A percentile compares a stretch with the other conserved stretches of the same genome.
These are phyloP conservation scores for Sugiyamaella novakii DNA, from an alignment of 1,139 yeast species.

Conservation along the genomic window DNA sequence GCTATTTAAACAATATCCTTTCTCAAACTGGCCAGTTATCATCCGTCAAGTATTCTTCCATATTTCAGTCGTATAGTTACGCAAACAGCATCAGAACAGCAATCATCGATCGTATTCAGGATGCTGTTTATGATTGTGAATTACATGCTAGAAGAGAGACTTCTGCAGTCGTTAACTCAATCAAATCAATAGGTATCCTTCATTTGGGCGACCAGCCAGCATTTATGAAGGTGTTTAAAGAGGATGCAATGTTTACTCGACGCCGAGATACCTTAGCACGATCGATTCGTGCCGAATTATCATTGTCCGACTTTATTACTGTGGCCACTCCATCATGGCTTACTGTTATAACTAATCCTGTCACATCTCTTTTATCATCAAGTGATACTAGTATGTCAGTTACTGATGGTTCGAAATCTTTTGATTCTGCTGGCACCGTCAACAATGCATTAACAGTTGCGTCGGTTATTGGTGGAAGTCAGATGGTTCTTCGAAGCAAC, in stretches of 20 bases:
- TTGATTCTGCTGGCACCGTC: conserved; percentile 29
- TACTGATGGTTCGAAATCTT: neutral
- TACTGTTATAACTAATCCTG: conserved; percentile 20
- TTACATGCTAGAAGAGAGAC: conserved; percentile 66
- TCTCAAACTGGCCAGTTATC: conserved; percentile 59
- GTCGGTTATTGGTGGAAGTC: conserved; percentile 44
- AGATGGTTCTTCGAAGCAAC: conserved; percentile 36
- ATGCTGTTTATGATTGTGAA: conserved; percentile 69
- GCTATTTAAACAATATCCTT: conserved; percentile 56
- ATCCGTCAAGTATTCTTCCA: conserved; percentile 60
- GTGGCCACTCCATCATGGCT: conserved; percentile 34
- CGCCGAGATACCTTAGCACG: conserved; percentile 64
- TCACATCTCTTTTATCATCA: neutral
- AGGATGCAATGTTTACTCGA: conserved; percentile 82
- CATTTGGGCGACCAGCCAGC: conserved; percentile 55
- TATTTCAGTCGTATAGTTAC: conserved; percentile 68
- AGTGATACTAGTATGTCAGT: neutral
- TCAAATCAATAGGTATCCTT: conserved; percentile 56
- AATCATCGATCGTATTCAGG: conserved; percentile 64
- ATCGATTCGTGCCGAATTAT: conserved; percentile 60
- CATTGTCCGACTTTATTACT: conserved; percentile 73
- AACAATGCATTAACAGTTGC: conserved; percentile 46
- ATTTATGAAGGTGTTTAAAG: conserved; percentile 65
- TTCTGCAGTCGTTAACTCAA: conserved; percentile 57
- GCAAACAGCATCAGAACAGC: conserved; percentile 69